These are phyloP conservation scores for Gossypium anomalum DNA, from an alignment of 345 rosid genomes.

Conservation along the genomic window DNA sequence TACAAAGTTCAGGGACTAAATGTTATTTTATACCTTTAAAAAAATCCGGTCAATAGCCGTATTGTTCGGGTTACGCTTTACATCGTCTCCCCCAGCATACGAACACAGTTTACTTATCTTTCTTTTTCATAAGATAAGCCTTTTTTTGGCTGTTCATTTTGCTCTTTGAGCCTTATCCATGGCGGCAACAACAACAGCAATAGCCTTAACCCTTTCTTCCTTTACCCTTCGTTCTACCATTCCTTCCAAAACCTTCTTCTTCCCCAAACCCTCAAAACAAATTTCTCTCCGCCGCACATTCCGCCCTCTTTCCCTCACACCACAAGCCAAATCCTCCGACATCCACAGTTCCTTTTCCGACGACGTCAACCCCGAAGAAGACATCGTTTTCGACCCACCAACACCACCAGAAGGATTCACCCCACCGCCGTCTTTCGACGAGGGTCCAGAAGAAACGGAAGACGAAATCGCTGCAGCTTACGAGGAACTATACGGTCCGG, in stretches of 20 bases:
- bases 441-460: slow-evolving; percentile 59
- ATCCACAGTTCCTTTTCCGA: slow-evolving; percentile 52
- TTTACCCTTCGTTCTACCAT: slow-evolving; percentile 18
- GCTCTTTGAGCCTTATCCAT: slow-evolving; percentile 16
- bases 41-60: no score
- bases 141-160: not conserved
- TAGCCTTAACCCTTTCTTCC: slow-evolving; percentile 25
- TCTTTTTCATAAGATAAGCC: slow-evolving; percentile 15
- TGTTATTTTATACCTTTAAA: no score
- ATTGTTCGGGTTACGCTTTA: no score
- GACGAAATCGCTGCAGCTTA: slow-evolving; percentile 69
- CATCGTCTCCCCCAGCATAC: no score
- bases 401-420: slow-evolving; percentile 56
- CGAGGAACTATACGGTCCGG: slow-evolving; percentile 81
- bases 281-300: slow-evolving; percentile 22
- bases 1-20: no score
- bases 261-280: slow-evolving; percentile 22
- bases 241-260: slow-evolving; percentile 29
- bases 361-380: slow-evolving; percentile 34
- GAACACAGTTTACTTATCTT: not conserved
- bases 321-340: slow-evolving; percentile 26
- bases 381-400: slow-evolving; percentile 57
- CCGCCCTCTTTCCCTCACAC: slow-evolving; percentile 24
- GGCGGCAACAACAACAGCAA: slow-evolving; percentile 34
- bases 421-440: slow-evolving; percentile 63